Conservation (phyloP, 1,284 basidiomycete genomes). For the Paramarasmius palmivorus region DNA sequence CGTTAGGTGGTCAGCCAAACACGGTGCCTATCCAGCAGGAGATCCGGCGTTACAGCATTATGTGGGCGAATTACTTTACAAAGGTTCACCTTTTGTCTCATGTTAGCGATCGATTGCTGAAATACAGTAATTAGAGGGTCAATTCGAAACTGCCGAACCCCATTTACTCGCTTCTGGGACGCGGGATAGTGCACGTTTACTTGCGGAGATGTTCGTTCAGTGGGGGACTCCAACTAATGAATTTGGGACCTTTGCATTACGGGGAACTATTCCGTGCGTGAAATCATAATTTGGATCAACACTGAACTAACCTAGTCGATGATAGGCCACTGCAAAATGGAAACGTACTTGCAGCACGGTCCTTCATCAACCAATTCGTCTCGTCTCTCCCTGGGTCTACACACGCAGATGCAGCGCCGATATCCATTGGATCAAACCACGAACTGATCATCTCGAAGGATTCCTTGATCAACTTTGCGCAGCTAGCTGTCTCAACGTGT, state of each 20-base stretch:
- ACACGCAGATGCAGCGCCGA: conserved; percentile 34
- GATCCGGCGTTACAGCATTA: conserved; percentile 87
- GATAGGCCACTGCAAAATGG: conserved; percentile 82
- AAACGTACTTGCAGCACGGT: conserved; percentile 82
- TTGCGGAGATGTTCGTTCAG: conserved; percentile 84
- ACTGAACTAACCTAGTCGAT: neutral
- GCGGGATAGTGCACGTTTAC: conserved; percentile 80
- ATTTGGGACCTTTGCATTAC: conserved; percentile 75
- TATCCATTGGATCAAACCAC: conserved; percentile 47
- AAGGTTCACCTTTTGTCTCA: conserved; percentile 53
- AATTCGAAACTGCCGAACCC: conserved; percentile 72
- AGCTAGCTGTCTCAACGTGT: conserved; percentile 81
- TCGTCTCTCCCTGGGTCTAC: conserved; percentile 53
- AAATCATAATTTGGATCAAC: neutral
- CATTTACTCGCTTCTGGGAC: conserved; percentile 85
- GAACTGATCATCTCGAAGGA: conserved; percentile 77
- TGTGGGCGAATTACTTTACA: conserved; percentile 83
- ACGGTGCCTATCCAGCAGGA: conserved; percentile 76
- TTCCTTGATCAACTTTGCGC: conserved; percentile 80
- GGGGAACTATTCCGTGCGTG: conserved; percentile 81
- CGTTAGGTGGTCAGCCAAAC: conserved; percentile 86
- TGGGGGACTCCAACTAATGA: conserved; percentile 59
- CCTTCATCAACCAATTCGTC: conserved; percentile 80
- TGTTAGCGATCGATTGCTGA: neutral
- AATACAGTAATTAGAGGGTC: conserved; percentile 56